Evolutionary conservation across 148 eudicot genomes (phyloP).

Genomic region (Polygonum aviculare): DNA sequence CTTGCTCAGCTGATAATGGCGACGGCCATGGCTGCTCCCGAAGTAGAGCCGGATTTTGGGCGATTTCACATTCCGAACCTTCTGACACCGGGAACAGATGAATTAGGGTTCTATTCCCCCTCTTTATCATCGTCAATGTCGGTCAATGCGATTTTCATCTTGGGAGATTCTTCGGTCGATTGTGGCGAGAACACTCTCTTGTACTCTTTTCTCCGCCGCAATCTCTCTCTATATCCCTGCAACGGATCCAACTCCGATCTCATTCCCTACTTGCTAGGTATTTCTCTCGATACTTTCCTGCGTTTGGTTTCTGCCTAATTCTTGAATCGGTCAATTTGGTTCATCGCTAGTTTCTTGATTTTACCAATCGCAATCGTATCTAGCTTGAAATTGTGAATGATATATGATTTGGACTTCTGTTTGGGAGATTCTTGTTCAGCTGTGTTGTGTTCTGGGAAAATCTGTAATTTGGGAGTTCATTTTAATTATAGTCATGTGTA

Average conservation of each 20-base stretch:
- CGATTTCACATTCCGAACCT: background rate
- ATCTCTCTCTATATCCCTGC: slow-evolving; percentile 43
- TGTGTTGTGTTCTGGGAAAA: background rate
- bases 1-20: background rate
- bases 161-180: slow-evolving; percentile 66
- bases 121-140: slow-evolving; percentile 16
- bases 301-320: background rate
- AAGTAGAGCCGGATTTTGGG: background rate
- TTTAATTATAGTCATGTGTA: background rate
- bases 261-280: slow-evolving; percentile 53
- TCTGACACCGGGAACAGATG: background rate
- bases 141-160: slow-evolving; percentile 21
- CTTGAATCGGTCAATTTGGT: background rate
- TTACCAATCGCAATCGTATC: background rate
- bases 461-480: background rate
- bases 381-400: background rate
- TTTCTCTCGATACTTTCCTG: background rate
- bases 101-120: background rate
- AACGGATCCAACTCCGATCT: slow-evolving; percentile 37
- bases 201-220: slow-evolving; percentile 29
- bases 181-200: slow-evolving; percentile 58
- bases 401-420: background rate
- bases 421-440: background rate
- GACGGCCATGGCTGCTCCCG: background rate
- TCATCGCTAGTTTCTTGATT: background rate